Conservation (phyloP, 2,329 filamentous ascomycete genomes). For the Ascocoryne sarcoides region DNA sequence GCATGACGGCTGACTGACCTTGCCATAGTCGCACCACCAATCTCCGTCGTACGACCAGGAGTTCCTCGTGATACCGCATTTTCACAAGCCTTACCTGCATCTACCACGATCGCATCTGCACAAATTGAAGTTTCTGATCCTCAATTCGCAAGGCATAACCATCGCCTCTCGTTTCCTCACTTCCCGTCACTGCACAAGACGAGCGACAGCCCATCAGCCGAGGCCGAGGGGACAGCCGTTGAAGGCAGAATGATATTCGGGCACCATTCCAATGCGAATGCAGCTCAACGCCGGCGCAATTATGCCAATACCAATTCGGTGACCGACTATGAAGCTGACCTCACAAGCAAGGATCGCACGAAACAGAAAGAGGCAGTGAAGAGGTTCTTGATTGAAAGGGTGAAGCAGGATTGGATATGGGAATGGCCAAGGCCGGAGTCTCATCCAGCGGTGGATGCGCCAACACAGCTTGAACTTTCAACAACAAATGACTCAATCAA, state of each 20-base stretch:
- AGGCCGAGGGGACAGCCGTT: slow-evolving; percentile 1
- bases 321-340: slow-evolving; percentile 47
- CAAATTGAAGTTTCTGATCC: slow-evolving; percentile 3
- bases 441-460: slow-evolving; percentile 1
- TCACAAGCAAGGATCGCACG: slow-evolving; percentile 51
- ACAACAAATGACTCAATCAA: slow-evolving; percentile 1
- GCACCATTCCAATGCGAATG: slow-evolving; percentile 5
- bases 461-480: not conserved
- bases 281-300: slow-evolving; percentile 17
- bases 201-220: slow-evolving; percentile 5
- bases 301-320: slow-evolving; percentile 27
- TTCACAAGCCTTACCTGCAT: slow-evolving; percentile 3
- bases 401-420: slow-evolving; percentile 54
- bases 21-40: slow-evolving; percentile 12
- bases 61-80: slow-evolving; percentile 10
- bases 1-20: slow-evolving; percentile 7
- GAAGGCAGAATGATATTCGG: slow-evolving; percentile 22
- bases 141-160: slow-evolving; percentile 1
- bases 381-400: slow-evolving; percentile 42
- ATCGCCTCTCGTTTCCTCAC: slow-evolving; percentile 5
- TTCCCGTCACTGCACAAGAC: slow-evolving; percentile 6
- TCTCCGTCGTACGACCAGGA: slow-evolving; percentile 7
- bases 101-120: slow-evolving; percentile 2
- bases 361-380: slow-evolving; percentile 56
- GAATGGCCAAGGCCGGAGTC: slow-evolving; percentile 39